These are phyloP conservation scores for Blastocystis sp. DNA, from an alignment of 352 stramenopile genomes.

Conservation along the genomic window DNA sequence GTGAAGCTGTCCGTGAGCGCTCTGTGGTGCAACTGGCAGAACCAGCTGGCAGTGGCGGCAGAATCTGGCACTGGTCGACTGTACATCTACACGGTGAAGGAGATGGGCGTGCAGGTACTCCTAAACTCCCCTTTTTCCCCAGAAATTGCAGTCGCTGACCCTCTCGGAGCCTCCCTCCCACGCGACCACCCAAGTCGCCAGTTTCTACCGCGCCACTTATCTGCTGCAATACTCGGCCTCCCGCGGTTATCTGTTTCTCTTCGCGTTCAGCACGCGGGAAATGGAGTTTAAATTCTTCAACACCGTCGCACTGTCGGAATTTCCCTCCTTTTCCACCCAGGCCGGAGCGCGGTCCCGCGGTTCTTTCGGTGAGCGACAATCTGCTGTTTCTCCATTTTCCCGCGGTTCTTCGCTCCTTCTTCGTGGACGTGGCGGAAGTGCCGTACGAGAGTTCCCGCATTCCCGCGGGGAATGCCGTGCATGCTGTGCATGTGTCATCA, in stretches of 20 bases:
- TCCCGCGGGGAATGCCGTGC: no score
- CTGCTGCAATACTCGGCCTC: constrained; percentile 9
- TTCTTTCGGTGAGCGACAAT: constrained; percentile 21
- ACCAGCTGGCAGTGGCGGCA: constrained; percentile 6
- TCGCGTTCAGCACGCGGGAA: constrained; percentile 41
- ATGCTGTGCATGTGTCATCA: no score
- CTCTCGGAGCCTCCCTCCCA: neutral
- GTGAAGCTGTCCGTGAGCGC: neutral
- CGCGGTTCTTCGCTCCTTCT: neutral
- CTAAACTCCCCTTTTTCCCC: neutral
- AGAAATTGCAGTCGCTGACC: constrained; percentile 33
- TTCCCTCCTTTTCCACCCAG: neutral
- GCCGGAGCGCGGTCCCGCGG: neutral
- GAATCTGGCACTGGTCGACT: neutral
- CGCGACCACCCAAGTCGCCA: neutral
- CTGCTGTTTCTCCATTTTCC: constrained; percentile 22
- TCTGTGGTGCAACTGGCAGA: constrained; percentile 29
- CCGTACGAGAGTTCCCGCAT: neutral
- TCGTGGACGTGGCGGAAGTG: constrained; percentile 8
- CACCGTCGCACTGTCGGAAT: constrained; percentile 15
- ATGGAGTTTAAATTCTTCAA: constrained; percentile 49
- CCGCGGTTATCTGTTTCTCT: constrained; percentile 21
- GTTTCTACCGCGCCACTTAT: constrained; percentile 44
- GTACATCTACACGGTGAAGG: constrained; percentile 18
- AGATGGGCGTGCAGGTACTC: constrained; percentile 17